These are phyloP conservation scores for Knufia petricola DNA, from an alignment of 2,329 filamentous ascomycete genomes.

Conservation along the genomic window DNA sequence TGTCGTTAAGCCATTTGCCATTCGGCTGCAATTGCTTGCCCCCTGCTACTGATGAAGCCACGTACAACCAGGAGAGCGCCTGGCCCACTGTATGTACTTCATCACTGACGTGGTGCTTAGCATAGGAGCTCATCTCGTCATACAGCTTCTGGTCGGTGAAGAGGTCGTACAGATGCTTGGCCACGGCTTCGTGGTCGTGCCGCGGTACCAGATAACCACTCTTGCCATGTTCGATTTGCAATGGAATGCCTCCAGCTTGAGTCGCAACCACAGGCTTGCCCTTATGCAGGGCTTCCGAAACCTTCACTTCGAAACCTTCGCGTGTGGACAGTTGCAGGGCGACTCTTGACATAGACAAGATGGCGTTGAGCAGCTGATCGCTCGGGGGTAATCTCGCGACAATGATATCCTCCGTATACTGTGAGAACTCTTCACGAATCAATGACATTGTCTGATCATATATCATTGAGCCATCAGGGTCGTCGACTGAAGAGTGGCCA, in stretches of 20 bases:
- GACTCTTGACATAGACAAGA: conserved; percentile 62
- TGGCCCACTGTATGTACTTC: conserved; percentile 77
- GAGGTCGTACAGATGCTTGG: conserved; percentile 54
- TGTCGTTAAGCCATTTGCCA: conserved; percentile 62
- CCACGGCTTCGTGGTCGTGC: conserved; percentile 61
- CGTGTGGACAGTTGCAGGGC: conserved; percentile 70
- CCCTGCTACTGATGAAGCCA: conserved; percentile 58
- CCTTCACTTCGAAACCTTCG: conserved; percentile 80
- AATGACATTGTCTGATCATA: conserved; percentile 63
- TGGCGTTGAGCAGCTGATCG: conserved; percentile 68
- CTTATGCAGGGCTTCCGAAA: conserved; percentile 72
- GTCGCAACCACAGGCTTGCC: conserved; percentile 70
- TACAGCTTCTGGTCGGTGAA: conserved; percentile 59
- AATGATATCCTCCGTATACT: conserved; percentile 57
- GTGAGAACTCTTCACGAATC: conserved; percentile 52
- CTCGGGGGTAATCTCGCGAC: conserved; percentile 68
- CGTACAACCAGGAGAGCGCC: conserved; percentile 64
- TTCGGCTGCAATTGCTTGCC: conserved; percentile 49
- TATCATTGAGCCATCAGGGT: conserved; percentile 64
- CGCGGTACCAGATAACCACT: conserved; percentile 66
- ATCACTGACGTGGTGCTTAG: conserved; percentile 60
- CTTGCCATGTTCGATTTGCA: conserved; percentile 63
- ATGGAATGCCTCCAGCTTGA: conserved; percentile 65
- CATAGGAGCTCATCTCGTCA: conserved; percentile 55
- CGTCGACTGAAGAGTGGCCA: conserved; percentile 71